Conservation (phyloP, 2,329 filamentous ascomycete genomes). For the Acephala macrosclerotiorum region DNA sequence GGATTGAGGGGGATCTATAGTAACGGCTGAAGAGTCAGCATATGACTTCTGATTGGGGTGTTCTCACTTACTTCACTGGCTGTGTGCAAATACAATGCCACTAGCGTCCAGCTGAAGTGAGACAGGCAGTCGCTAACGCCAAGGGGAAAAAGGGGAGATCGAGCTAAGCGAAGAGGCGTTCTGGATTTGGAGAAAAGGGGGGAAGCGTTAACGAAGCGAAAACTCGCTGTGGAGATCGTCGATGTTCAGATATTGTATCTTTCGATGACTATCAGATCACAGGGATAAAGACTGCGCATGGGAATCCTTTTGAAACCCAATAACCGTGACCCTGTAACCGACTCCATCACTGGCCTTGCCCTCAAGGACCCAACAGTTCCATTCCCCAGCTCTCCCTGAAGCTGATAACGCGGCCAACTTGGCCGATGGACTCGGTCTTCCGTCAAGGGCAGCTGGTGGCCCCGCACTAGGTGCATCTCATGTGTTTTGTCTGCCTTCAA, state of each 20-base stretch:
- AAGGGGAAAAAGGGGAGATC: not conserved
- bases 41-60: no score
- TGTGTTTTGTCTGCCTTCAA: not conserved
- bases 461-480: conserved; percentile 18
- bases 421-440: conserved; percentile 10
- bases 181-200: not conserved
- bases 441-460: conserved; percentile 8
- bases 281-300: not conserved
- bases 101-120: not conserved
- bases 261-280: not conserved
- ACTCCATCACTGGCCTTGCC: not conserved
- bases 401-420: conserved; percentile 22
- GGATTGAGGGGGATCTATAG: not conserved
- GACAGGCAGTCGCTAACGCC: not conserved
- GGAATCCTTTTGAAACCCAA: not conserved
- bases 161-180: not conserved
- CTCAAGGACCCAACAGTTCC: not conserved
- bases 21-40: no score
- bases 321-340: not conserved
- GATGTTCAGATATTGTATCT: not conserved
- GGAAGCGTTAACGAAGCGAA: conserved; percentile 3
- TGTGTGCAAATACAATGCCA: not conserved
- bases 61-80: no score
- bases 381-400: not conserved
- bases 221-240: not conserved